phyloP scores from a whole-genome alignment of 495 filamentous ascomycete genomes.

The Usnea hakonensis region DNA sequence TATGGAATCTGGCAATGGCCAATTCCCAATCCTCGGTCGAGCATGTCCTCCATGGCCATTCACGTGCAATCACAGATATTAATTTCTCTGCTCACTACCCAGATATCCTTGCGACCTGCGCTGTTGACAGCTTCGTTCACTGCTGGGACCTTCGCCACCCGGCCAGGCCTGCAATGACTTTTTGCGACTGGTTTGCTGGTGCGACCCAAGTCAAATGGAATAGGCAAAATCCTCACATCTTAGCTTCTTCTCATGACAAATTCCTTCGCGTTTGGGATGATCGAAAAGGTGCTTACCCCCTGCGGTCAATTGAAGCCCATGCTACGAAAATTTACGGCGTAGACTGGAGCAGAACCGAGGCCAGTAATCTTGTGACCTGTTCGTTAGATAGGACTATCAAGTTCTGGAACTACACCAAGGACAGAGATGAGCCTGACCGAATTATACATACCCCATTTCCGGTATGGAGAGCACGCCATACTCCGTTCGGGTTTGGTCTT shows the following conservation, averaged over 20 bases:
- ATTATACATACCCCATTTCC: conserved; percentile 77
- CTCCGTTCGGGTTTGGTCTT: conserved; percentile 80
- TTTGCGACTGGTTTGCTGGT: conserved; percentile 91
- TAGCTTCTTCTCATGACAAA: conserved; percentile 85
- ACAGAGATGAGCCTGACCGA: conserved; percentile 57
- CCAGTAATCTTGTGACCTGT: conserved; percentile 71
- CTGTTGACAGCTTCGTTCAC: conserved; percentile 87
- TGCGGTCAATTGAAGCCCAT: conserved; percentile 80
- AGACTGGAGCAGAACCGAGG: conserved; percentile 79
- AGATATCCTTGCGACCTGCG: conserved; percentile 81
- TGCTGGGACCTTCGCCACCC: conserved; percentile 84
- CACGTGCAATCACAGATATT: conserved; percentile 87
- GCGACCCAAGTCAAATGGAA: conserved; percentile 97
- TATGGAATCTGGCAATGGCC: conserved; percentile 83
- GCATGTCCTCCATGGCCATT: conserved; percentile 83
- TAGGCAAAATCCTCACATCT: conserved; percentile 70
- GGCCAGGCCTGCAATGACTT: conserved; percentile 65
- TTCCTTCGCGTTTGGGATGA: conserved; percentile 88
- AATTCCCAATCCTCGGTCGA: conserved; percentile 72
- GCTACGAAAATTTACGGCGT: conserved; percentile 94
- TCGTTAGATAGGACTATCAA: conserved; percentile 89
- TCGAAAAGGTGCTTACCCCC: conserved; percentile 66
- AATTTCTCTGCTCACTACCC: conserved; percentile 94
- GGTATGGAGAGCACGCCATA: conserved; percentile 88
- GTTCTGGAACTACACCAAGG: conserved; percentile 76